Evolutionary conservation across 768 basidiomycete genomes (phyloP).

Genomic region (Clathrus columnatus): DNA sequence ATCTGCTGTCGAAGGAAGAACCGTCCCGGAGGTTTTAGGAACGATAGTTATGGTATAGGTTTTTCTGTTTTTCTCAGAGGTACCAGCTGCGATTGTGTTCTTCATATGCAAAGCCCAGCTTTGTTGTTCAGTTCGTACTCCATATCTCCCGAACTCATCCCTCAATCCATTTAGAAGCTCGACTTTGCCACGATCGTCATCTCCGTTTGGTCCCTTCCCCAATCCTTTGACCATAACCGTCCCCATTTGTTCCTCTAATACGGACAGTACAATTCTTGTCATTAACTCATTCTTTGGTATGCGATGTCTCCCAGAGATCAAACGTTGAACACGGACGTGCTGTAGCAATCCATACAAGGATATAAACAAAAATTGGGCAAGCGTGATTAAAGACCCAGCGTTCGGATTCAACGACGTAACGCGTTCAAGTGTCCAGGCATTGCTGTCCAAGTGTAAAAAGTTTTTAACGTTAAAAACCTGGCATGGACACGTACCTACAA

Average conservation of each 20-base stretch:
- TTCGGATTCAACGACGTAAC: slow-evolving; percentile 58
- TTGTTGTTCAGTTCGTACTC: background rate
- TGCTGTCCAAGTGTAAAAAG: slow-evolving; percentile 35
- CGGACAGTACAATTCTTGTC: background rate
- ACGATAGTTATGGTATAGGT: background rate
- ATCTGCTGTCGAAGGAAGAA: background rate
- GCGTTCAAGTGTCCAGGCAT: slow-evolving; percentile 70
- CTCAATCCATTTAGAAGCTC: no score
- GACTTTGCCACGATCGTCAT: background rate
- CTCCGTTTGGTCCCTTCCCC: background rate
- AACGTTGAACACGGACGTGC: slow-evolving; percentile 25
- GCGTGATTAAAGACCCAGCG: slow-evolving; percentile 79
- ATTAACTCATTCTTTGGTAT: background rate
- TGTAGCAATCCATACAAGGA: slow-evolving; percentile 64
- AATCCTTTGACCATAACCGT: background rate
- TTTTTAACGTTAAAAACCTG: background rate
- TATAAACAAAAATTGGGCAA: slow-evolving; percentile 76
- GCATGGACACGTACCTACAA: slow-evolving; percentile 46
- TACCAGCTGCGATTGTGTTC: background rate
- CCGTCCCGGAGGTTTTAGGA: background rate
- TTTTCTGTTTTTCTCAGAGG: background rate
- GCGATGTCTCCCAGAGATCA: background rate
- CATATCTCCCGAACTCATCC: background rate
- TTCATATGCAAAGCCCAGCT: background rate
- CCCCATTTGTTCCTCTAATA: background rate